Conservation (phyloP, 2,329 filamentous ascomycete genomes). For the Apiospora malaysiana region DNA sequence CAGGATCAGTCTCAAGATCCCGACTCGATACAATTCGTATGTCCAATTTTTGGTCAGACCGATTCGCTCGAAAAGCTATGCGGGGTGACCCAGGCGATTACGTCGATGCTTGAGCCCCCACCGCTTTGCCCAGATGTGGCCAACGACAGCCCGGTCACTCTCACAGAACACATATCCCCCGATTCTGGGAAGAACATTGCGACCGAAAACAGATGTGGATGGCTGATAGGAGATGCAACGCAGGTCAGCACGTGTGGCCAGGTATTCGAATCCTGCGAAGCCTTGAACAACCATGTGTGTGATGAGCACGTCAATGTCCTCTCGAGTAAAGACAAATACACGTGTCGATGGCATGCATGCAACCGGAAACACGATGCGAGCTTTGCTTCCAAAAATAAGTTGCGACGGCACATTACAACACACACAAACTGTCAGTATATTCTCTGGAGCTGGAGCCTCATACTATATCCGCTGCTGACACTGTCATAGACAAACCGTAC, state of each 20-base stretch:
- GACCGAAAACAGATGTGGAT: slow-evolving; percentile 33
- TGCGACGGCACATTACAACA: slow-evolving; percentile 39
- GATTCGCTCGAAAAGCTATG: slow-evolving; percentile 23
- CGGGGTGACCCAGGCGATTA: slow-evolving; percentile 20
- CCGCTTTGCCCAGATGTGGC: background rate
- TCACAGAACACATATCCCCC: slow-evolving; percentile 21
- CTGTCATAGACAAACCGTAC: slow-evolving; percentile 61
- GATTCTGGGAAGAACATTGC: background rate
- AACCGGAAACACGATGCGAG: slow-evolving; percentile 33
- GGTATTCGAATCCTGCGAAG: slow-evolving; percentile 30
- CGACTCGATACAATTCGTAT: slow-evolving; percentile 27
- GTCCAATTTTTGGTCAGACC: slow-evolving; percentile 25
- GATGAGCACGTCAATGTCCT: slow-evolving; percentile 33
- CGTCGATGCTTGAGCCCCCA: slow-evolving; percentile 25
- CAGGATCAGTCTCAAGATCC: slow-evolving; percentile 26
- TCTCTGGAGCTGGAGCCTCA: background rate
- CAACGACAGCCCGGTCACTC: slow-evolving; percentile 21
- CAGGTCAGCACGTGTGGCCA: slow-evolving; percentile 30
- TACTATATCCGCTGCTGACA: slow-evolving; percentile 29
- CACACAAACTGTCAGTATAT: slow-evolving; percentile 40
- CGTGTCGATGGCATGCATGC: slow-evolving; percentile 40
- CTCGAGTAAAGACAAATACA: slow-evolving; percentile 36
- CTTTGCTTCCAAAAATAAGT: slow-evolving; percentile 40
- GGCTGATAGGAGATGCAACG: slow-evolving; percentile 28
- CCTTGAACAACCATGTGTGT: slow-evolving; percentile 37